A percentile compares a stretch with the other conserved stretches of the same genome.
phyloP scores from a whole-genome alignment of 169 alveolate genomes.

The Babesia bigemina region DNA sequence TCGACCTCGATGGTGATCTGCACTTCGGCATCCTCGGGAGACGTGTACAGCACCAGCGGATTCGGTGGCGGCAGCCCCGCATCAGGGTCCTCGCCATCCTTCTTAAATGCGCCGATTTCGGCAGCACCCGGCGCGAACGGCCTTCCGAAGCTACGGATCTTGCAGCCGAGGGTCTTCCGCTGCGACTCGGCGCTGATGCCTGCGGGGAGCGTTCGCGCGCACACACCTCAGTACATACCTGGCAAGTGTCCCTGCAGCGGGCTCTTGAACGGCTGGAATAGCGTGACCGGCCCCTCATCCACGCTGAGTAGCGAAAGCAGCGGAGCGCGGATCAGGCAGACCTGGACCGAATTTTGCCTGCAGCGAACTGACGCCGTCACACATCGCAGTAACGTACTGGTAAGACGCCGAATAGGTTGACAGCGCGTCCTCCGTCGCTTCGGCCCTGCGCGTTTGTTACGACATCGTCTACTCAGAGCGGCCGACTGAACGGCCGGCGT shows the following conservation, averaged over 20 bases:
- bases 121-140: conserved; percentile 42
- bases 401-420: not conserved
- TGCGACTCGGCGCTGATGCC: conserved; percentile 77
- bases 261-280: conserved; percentile 78
- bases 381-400: not conserved
- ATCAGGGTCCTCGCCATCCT: conserved; percentile 11
- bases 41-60: conserved; percentile 75
- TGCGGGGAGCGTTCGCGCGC: not conserved
- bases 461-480: not conserved
- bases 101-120: conserved; percentile 42
- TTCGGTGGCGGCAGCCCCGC: conserved; percentile 49
- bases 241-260: conserved; percentile 80
- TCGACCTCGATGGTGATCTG: conserved; percentile 73
- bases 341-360: conserved; percentile 31
- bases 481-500: not conserved
- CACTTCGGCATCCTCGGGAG: conserved; percentile 72
- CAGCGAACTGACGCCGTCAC: not conserved
- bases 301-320: conserved; percentile 73
- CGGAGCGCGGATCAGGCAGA: conserved; percentile 79
- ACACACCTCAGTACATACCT: conserved; percentile 42
- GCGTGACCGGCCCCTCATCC: conserved; percentile 76
- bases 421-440: not conserved
- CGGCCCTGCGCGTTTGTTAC: conserved; percentile 23
- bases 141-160: conserved; percentile 56
- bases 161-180: conserved; percentile 79